phyloP scores from a whole-genome alignment of 1,284 basidiomycete species.

The Athelia psychrophila region DNA sequence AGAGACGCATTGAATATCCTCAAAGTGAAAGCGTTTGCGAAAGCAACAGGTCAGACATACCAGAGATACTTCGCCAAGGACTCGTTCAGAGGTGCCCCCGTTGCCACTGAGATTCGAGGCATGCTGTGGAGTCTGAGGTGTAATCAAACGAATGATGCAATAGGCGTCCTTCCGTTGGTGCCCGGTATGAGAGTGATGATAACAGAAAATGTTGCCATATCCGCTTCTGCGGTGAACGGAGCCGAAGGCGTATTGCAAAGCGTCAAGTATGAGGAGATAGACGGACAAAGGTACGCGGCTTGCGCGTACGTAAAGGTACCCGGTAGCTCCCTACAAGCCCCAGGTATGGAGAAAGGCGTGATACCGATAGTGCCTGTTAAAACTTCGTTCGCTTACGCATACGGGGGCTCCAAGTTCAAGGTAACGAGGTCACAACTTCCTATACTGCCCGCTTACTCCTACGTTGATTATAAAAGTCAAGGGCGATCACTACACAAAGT shows the following conservation, averaged over 20 bases:
- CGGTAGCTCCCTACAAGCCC: background rate
- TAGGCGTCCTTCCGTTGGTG: constrained; percentile 12
- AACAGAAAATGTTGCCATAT: constrained; percentile 20
- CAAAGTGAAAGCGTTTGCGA: background rate
- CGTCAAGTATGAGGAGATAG: constrained; percentile 15
- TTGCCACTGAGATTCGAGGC: background rate
- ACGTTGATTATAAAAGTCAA: background rate
- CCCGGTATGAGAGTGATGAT: constrained; percentile 27
- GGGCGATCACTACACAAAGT: background rate
- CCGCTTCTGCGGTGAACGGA: constrained; percentile 21
- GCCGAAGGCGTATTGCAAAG: constrained; percentile 14
- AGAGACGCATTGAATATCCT: background rate
- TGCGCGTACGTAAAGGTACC: background rate
- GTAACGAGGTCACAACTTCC: background rate
- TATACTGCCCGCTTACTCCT: background rate
- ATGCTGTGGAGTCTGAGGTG: background rate
- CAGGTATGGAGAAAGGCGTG: background rate
- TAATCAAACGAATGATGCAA: background rate
- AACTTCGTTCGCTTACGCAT: background rate
- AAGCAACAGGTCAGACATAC: background rate
- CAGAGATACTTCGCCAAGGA: background rate
- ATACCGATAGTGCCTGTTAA: background rate
- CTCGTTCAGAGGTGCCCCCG: background rate
- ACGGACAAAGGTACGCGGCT: background rate
- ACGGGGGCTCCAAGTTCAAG: background rate